Conservation (phyloP, 371 early-diverging fungal species). For the Mucor irregularis region DNA sequence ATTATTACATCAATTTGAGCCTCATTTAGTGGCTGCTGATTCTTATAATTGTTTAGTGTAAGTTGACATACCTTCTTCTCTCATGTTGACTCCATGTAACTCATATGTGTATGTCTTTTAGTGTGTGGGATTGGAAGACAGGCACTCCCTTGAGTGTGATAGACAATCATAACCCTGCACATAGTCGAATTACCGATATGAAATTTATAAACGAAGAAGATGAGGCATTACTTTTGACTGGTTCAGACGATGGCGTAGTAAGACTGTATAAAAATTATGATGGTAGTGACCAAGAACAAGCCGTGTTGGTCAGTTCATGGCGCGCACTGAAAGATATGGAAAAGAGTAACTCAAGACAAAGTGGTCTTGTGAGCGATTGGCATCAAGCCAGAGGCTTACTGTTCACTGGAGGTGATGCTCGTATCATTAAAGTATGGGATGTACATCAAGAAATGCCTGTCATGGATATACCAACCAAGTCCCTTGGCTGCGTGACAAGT, state of each 20-base stretch:
- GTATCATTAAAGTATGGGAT: constrained; percentile 82
- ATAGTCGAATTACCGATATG: constrained; percentile 74
- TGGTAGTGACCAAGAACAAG: constrained; percentile 54
- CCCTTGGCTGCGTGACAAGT: constrained; percentile 65
- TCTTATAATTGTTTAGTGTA: constrained; percentile 55
- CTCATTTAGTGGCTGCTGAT: constrained; percentile 75
- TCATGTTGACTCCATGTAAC: background rate
- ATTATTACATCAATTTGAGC: constrained; percentile 78
- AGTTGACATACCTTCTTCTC: background rate
- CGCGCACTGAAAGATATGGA: constrained; percentile 72
- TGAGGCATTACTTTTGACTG: constrained; percentile 77
- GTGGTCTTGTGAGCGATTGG: constrained; percentile 78
- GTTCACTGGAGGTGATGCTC: constrained; percentile 74
- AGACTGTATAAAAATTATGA: constrained; percentile 77
- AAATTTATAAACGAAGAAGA: constrained; percentile 92
- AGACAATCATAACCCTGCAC: constrained; percentile 66
- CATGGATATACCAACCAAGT: constrained; percentile 72
- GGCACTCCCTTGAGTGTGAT: constrained; percentile 64
- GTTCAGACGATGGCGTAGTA: constrained; percentile 82
- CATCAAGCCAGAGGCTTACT: constrained; percentile 73
- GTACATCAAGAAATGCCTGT: constrained; percentile 75
- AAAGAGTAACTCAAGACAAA: constrained; percentile 54
- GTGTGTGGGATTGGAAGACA: constrained; percentile 81
- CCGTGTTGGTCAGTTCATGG: constrained; percentile 75
- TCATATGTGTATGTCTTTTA: constrained; percentile 15